Conservation (phyloP, 164 flowering plant genomes). For the Nymphaea thermarum region DNA sequence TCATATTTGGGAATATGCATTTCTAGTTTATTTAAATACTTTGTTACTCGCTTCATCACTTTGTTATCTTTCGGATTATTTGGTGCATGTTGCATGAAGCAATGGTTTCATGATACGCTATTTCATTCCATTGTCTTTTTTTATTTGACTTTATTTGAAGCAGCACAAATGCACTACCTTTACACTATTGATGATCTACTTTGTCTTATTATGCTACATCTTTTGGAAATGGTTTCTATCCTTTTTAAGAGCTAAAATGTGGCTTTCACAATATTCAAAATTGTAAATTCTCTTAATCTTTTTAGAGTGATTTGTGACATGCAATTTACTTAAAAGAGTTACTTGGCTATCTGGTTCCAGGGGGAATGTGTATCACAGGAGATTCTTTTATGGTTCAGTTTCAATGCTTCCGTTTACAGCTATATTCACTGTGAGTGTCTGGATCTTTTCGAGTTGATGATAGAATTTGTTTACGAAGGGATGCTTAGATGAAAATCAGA, state of each 20-base stretch:
- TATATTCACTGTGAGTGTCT: constrained; percentile 34
- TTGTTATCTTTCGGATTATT: no score
- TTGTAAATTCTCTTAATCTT: constrained; percentile 4
- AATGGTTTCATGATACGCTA: no score
- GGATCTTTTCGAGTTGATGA: no score
- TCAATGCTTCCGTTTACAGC: constrained; percentile 75
- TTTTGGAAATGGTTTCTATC: not conserved
- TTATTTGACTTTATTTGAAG: not conserved
- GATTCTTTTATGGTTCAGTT: constrained; percentile 71
- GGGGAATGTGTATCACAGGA: constrained; percentile 70
- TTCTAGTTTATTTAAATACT: no score
- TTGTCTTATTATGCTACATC: not conserved
- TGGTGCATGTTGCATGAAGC: no score
- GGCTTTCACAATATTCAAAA: not conserved
- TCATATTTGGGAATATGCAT: no score
- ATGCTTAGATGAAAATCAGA: no score
- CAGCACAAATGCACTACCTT: not conserved
- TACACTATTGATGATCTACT: no score
- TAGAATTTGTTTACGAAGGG: no score
- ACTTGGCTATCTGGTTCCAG: constrained; percentile 28
- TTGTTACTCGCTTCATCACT: no score
- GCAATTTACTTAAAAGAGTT: constrained; percentile 9
- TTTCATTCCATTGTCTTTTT: no score
- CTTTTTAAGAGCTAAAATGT: not conserved
- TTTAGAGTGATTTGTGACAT: constrained; percentile 5